Percentiles rank a stretch among this genome's conserved stretches.
Conservation (phyloP, 768 basidiomycete genomes). For the Pleurotus tuber-regium region DNA sequence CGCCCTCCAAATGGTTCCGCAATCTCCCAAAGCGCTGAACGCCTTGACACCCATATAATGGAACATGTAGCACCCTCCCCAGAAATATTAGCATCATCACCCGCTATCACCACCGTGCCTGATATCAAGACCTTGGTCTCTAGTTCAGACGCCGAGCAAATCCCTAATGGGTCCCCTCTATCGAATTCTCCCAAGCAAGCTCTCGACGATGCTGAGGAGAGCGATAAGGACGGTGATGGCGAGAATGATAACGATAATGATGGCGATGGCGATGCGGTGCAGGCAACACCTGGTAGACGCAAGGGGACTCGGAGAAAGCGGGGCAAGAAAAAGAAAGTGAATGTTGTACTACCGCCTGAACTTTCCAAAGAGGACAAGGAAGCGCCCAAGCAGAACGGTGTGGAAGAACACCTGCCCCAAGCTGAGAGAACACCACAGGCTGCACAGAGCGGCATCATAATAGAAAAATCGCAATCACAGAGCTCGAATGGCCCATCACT, state of each 20-base stretch:
- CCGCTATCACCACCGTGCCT: not conserved
- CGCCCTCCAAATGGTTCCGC: too few relatives aligned
- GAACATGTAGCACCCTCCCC: not conserved
- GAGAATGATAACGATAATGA: conserved; percentile 24
- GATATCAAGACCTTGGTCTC: too few relatives aligned
- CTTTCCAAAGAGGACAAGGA: conserved; percentile 44
- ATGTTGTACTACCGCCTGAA: conserved; percentile 27
- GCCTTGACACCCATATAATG: not conserved
- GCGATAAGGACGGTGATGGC: conserved; percentile 48
- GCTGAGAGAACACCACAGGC: conserved; percentile 5
- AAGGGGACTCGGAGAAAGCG: conserved; percentile 48
- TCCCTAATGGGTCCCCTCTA: not conserved
- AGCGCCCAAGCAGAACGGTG: conserved; percentile 31
- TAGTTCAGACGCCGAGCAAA: not conserved
- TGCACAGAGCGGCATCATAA: not conserved
- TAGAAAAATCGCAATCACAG: conserved; percentile 2
- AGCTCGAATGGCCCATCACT: conserved; percentile 44
- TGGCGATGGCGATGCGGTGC: conserved; percentile 28
- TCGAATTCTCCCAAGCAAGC: not conserved
- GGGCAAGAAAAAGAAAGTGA: conserved; percentile 51
- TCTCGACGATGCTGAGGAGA: conserved; percentile 50
- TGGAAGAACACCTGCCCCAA: conserved; percentile 22
- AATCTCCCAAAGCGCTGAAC: not conserved
- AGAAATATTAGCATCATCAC: not conserved
- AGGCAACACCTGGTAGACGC: conserved; percentile 44